A percentile compares a stretch with the other conserved stretches of the same genome.
Conservation (phyloP, 305 asterid species). For the Fraxinus sp. region DNA sequence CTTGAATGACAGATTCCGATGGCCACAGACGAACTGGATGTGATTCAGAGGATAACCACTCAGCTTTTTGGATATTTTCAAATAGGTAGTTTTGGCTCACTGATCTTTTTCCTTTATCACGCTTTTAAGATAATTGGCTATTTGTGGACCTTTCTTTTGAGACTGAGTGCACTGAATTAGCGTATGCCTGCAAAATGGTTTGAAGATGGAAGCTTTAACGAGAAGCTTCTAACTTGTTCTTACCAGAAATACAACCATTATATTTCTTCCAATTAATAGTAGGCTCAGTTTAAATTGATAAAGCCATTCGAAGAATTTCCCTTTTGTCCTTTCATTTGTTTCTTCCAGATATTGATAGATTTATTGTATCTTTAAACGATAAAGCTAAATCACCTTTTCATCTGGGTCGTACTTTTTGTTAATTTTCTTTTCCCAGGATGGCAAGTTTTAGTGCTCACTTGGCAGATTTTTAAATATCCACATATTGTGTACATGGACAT, state of each 20-base stretch:
- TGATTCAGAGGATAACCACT: conserved; percentile 74
- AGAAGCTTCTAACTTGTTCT: conserved; percentile 9
- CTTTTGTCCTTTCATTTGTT: background rate
- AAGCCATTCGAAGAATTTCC: background rate
- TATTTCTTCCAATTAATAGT: background rate
- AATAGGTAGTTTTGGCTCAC: conserved; percentile 51
- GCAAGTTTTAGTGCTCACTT: background rate
- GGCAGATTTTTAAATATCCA: background rate
- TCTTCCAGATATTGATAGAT: conserved; percentile 1
- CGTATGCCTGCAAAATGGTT: conserved; percentile 7
- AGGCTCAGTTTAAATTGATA: background rate
- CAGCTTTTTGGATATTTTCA: conserved; percentile 78
- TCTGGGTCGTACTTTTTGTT: background rate
- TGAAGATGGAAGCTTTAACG: conserved; percentile 19
- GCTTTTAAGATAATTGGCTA: background rate
- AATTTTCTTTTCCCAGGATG: background rate
- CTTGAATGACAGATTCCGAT: conserved; percentile 60
- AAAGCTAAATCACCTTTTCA: background rate
- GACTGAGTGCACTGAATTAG: conserved; percentile 3
- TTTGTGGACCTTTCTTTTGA: background rate
- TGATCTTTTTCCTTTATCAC: conserved; percentile 1
- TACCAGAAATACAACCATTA: conserved; percentile 4
- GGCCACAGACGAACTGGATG: conserved; percentile 80
- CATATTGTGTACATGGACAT: background rate
- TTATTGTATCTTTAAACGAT: background rate